Conservation (phyloP, 1,284 basidiomycete genomes). For the Phellinidium pouzarii region DNA sequence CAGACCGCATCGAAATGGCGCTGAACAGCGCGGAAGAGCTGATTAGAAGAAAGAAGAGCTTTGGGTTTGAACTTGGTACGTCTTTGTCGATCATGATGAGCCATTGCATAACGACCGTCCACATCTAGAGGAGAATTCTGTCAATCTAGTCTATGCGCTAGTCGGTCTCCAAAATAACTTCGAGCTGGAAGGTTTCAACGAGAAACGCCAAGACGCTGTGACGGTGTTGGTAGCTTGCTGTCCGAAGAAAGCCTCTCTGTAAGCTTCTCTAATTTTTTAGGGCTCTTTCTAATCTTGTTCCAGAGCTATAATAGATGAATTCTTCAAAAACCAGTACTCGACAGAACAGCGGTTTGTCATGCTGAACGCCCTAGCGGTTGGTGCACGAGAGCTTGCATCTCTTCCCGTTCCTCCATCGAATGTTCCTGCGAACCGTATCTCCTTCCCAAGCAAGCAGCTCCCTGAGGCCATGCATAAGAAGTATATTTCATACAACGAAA, state of each 20-base stretch:
- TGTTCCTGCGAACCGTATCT: conserved; percentile 32
- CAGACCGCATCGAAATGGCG: conserved; percentile 72
- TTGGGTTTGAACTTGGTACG: conserved; percentile 80
- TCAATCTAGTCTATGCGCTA: conserved; percentile 72
- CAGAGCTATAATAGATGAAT: conserved; percentile 85
- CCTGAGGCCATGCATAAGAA: conserved; percentile 64
- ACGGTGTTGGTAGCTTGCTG: conserved; percentile 76
- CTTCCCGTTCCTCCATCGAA: conserved; percentile 45
- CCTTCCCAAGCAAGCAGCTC: conserved; percentile 76
- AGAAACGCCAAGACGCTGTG: conserved; percentile 68
- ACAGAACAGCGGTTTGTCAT: conserved; percentile 78
- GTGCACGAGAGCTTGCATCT: conserved; percentile 79
- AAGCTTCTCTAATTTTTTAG: conserved; percentile 30
- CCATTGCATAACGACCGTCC: conserved; percentile 1
- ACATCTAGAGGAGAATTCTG: conserved; percentile 75
- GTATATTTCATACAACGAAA: conserved; percentile 44
- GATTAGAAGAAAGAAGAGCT: conserved; percentile 73
- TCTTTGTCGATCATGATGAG: conserved; percentile 5
- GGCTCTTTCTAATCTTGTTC: conserved; percentile 6
- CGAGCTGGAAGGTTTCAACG: conserved; percentile 74
- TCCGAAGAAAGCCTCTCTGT: conserved; percentile 76
- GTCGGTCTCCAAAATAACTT: conserved; percentile 79
- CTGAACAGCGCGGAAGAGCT: conserved; percentile 73
- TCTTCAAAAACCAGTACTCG: conserved; percentile 90
- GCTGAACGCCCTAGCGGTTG: conserved; percentile 79